Percentiles rank a stretch among this genome's conserved stretches.
Conservation (phyloP, 2,329 filamentous ascomycete species). For the Neospermospora avenae region DNA sequence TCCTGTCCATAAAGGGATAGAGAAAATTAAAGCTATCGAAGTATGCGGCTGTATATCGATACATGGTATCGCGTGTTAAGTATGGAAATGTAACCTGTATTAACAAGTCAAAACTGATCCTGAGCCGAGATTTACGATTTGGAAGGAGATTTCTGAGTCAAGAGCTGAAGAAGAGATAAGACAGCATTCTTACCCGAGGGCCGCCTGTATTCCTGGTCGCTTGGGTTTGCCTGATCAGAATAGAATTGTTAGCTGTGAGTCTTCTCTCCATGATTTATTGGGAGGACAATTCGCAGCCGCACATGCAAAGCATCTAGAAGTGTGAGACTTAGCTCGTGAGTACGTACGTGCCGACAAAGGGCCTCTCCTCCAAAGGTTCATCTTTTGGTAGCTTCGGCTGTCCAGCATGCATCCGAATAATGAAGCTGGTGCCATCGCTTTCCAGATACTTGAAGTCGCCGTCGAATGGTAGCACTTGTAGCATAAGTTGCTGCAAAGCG, state of each 20-base stretch:
- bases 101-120: neutral
- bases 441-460: conserved; percentile 37
- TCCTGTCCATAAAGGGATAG: conserved; percentile 56
- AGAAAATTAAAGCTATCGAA: conserved; percentile 59
- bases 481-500: conserved; percentile 39
- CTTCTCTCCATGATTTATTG: neutral
- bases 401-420: conserved; percentile 35
- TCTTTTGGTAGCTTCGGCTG: conserved; percentile 27
- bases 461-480: conserved; percentile 35
- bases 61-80: conserved; percentile 48
- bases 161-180: neutral
- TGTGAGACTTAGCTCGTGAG: too few relatives aligned
- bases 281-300: neutral
- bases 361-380: conserved; percentile 22
- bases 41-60: conserved; percentile 49
- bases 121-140: neutral
- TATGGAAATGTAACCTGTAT: conserved; percentile 28
- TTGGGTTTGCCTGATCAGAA: conserved; percentile 30
- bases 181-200: conserved; percentile 13
- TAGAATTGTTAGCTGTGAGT: neutral
- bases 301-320: neutral
- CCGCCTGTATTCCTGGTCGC: conserved; percentile 29
- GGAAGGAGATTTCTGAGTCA: neutral
- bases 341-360: conserved; percentile 26
- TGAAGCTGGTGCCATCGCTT: conserved; percentile 38